Base-by-base conservation (phyloP, 768 basidiomycete species). In the Hygrophorus pudorinus region DNA sequence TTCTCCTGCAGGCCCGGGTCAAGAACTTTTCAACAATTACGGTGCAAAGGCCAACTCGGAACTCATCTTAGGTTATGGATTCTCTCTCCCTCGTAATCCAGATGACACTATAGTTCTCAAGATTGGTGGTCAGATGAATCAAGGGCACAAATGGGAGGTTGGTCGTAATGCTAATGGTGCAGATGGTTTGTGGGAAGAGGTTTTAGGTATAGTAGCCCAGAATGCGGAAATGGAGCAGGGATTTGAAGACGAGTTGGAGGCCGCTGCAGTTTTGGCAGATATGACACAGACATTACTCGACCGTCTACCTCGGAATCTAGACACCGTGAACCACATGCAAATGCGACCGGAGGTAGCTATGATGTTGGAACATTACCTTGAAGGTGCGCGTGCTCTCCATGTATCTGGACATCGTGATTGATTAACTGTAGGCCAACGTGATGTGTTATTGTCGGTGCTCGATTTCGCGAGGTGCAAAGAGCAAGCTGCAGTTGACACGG, bases 21-120 rank as follows among this genome's bases (percentile, higher is more conserved):
- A 68, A 18, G 84, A 91, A 58, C 65, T 93, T 14, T 79, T 82
- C 65, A 94, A 92, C 65, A 94, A 94, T 58, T 96, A 96, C 59
- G 93, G 92, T 0, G 75, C 81, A 0, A 96, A 96, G 58, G 79
- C 89, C 0, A 93, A 94, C 59, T 73, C 87, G 20, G 88, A 93
- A 60, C 73, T 97, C 35, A 77, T 97, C 37, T 72, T 97, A 3
- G 90, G 87, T 4, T 97, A 96, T 56, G 93, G 94, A 1, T 98
- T 97, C 63, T 76, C 85, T 0, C 58, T 93, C 3, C 65, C 73
- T 1, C 50, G 77, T 21, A 96, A 96, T 51, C 84, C 83, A 0
- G 87, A 91, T 55, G 93, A 96, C 55, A 86, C 84, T 0, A 83
- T 93, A 52, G 68, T 85, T 1, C 73, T 96, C 28, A 81, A 81